A percentile compares a stretch with the other conserved stretches of the same genome.
Conservation (phyloP, 192 early-diverging fungal species). For the Endogone sp. region DNA sequence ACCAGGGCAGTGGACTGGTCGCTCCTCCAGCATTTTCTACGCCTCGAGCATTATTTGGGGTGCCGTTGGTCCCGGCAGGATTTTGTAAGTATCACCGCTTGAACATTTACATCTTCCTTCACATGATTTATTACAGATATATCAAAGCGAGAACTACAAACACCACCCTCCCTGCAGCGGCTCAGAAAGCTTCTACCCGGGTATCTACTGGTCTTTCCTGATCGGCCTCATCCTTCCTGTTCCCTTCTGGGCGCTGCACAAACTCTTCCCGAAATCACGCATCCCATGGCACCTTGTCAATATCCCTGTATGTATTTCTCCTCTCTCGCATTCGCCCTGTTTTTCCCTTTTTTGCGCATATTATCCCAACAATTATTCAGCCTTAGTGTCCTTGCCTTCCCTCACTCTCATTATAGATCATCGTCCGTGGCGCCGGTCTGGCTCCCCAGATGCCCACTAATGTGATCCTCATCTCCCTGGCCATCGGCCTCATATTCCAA, state of each 20-base stretch:
- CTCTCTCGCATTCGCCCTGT: too few relatives aligned
- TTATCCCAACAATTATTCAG: too few relatives aligned
- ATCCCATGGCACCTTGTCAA: constrained; percentile 47
- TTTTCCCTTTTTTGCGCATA: too few relatives aligned
- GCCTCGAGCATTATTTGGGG: constrained; percentile 36
- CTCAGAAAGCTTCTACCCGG: constrained; percentile 27
- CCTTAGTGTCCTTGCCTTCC: too few relatives aligned
- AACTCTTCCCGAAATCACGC: constrained; percentile 32
- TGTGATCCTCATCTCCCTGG: constrained; percentile 19
- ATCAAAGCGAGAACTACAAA: too few relatives aligned
- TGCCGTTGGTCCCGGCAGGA: constrained; percentile 19
- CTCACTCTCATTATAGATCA: background rate
- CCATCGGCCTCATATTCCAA: constrained; percentile 24
- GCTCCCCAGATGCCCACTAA: constrained; percentile 36
- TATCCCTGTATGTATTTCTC: constrained; percentile 54
- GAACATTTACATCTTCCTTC: too few relatives aligned
- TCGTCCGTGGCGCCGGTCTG: constrained; percentile 25
- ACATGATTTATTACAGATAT: too few relatives aligned
- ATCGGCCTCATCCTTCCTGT: constrained; percentile 45
- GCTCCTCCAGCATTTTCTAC: constrained; percentile 13
- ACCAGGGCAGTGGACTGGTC: constrained; percentile 30
- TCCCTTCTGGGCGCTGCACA: constrained; percentile 46
- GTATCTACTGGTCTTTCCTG: constrained; percentile 46
- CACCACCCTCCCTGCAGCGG: constrained; percentile 53
- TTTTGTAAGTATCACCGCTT: too few relatives aligned